Percentiles rank a stretch among this genome's conserved stretches.
These are phyloP conservation scores for Lodderomyces metapsilosis DNA, from an alignment of 1,139 yeast genomes.

Conservation along the genomic window DNA sequence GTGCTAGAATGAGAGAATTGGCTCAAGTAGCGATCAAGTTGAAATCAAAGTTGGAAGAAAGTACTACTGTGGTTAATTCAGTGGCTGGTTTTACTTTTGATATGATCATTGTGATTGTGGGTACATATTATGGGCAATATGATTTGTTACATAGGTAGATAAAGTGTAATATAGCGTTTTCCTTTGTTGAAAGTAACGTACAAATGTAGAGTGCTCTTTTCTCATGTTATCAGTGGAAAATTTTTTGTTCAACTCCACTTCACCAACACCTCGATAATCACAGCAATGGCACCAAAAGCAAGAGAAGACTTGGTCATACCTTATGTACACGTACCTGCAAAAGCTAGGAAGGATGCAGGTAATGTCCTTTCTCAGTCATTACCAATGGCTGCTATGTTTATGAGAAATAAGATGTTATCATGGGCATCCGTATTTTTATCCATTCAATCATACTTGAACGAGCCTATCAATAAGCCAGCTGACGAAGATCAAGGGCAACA, in stretches of 20 bases:
- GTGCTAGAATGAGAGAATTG: conserved; percentile 36
- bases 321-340: conserved; percentile 51
- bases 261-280: too few relatives aligned
- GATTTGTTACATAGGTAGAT: conserved; percentile 22
- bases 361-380: conserved; percentile 55
- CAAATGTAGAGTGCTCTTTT: too few relatives aligned
- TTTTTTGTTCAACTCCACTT: too few relatives aligned
- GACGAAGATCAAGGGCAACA: conserved; percentile 18
- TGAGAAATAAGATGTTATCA: conserved; percentile 53
- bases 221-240: too few relatives aligned
- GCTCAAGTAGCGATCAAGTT: conserved; percentile 40
- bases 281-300: conserved; percentile 31
- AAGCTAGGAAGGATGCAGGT: conserved; percentile 43
- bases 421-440: conserved; percentile 57
- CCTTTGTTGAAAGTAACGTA: too few relatives aligned
- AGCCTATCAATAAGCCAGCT: conserved; percentile 42
- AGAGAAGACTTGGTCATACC: conserved; percentile 42
- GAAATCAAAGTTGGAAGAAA: conserved; percentile 13
- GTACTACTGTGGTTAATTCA: conserved; percentile 11
- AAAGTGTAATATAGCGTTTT: background rate
- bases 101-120: conserved; percentile 33
- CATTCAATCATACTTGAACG: conserved; percentile 47
- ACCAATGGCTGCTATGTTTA: conserved; percentile 69
- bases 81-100: conserved; percentile 25
- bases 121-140: conserved; percentile 36